Evolutionary conservation across 1,139 yeast genomes (phyloP).

Genomic region (Debaryomycetaceae sp.): DNA sequence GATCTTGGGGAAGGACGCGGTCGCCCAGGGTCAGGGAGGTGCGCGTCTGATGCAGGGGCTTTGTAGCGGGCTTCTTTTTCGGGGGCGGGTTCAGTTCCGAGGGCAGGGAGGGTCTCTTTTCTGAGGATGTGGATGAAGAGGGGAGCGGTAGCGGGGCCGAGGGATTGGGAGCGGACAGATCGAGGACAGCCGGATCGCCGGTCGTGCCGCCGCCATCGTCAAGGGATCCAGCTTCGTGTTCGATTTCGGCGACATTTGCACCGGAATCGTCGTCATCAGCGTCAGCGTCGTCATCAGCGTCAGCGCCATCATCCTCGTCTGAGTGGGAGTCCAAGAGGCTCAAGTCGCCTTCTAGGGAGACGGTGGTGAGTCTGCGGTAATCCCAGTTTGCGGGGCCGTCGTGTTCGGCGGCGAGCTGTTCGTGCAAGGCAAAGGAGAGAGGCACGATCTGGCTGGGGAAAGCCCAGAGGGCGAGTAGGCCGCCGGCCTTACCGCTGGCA

Average conservation of each 20-base stretch:
- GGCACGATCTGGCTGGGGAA: conserved; percentile 94
- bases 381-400: conserved; percentile 88
- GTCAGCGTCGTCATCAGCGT: conserved; percentile 4
- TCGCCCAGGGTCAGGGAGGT: neutral
- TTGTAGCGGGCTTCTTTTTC: conserved; percentile 8
- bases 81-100: conserved; percentile 18
- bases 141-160: neutral
- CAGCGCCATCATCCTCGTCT: conserved; percentile 6
- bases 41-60: neutral
- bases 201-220: neutral
- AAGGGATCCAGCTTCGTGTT: conserved; percentile 11
- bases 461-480: conserved; percentile 89
- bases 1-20: conserved; percentile 48
- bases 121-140: neutral
- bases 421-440: conserved; percentile 75
- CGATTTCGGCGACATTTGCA: conserved; percentile 6
- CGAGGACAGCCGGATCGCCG: neutral
- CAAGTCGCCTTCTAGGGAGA: conserved; percentile 78
- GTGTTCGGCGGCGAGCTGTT: conserved; percentile 65
- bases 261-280: conserved; percentile 6
- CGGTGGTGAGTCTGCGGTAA: conserved; percentile 77
- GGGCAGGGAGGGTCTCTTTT: neutral
- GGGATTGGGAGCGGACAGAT: neutral
- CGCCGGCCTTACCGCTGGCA: conserved; percentile 97
- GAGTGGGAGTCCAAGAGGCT: conserved; percentile 17